Evolutionary conservation across 148 eudicot genomes (phyloP).

Genomic region (Agrostemma githago): DNA sequence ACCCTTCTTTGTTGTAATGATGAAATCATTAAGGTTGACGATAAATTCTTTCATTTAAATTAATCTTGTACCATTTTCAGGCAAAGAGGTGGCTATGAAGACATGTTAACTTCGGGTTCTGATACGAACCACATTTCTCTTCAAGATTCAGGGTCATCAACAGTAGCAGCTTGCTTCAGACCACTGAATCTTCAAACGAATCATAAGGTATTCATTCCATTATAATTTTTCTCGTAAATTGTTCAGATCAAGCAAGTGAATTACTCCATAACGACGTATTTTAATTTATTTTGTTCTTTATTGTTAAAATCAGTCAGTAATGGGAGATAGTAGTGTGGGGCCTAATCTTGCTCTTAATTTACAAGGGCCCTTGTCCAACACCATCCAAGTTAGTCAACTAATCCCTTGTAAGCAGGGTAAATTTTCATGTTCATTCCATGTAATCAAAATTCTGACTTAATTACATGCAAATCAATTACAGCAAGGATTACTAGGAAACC

Average conservation of each 20-base stretch:
- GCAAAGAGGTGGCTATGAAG: slow-evolving; percentile 8
- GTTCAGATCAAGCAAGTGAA: not conserved
- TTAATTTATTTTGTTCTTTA: not conserved
- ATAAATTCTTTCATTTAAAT: not conserved
- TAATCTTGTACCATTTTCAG: not conserved
- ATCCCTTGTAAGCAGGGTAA: not conserved
- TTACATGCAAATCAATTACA: slow-evolving; percentile 1
- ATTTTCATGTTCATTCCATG: not conserved
- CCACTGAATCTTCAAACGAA: slow-evolving; percentile 14
- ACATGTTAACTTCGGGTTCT: slow-evolving; percentile 7
- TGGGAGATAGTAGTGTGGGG: not conserved
- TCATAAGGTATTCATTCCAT: slow-evolving; percentile 16
- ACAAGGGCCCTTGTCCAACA: slow-evolving; percentile 9
- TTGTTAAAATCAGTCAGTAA: not conserved
- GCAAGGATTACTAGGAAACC: slow-evolving; percentile 9
- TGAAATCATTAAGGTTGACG: not conserved
- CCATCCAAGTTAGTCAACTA: not conserved
- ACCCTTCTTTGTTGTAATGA: not conserved
- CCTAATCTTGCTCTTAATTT: slow-evolving; percentile 6
- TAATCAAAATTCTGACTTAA: not conserved
- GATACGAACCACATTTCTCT: not conserved
- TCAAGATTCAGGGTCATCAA: slow-evolving; percentile 13
- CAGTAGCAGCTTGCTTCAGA: slow-evolving; percentile 4
- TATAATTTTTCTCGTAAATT: not conserved
- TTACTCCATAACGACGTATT: not conserved